Conservation (phyloP, 768 basidiomycete genomes). For the Suillus alpinus region DNA sequence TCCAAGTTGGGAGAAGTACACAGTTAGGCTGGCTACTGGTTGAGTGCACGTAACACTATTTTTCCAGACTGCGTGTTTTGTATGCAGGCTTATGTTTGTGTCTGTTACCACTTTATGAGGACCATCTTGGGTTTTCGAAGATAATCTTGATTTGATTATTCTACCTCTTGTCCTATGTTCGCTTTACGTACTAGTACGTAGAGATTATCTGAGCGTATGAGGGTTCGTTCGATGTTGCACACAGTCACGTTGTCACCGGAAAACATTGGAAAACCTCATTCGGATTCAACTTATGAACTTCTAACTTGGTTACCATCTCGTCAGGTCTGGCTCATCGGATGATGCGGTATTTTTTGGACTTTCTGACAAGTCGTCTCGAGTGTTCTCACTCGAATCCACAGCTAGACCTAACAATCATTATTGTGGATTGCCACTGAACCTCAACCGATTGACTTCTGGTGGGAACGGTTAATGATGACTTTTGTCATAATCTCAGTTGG, state of each 20-base stretch:
- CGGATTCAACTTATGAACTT: too few species aligned
- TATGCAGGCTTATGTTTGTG: neutral
- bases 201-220: neutral
- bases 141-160: neutral
- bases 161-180: neutral
- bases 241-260: neutral
- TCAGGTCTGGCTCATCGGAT: too few species aligned
- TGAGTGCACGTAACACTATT: slow-evolving; percentile 5
- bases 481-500: too few species aligned
- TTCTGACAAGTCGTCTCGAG: too few species aligned
- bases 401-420: too few species aligned
- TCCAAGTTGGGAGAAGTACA: slow-evolving; percentile 68
- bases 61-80: neutral
- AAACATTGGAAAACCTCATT: too few species aligned
- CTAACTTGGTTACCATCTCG: too few species aligned
- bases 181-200: neutral
- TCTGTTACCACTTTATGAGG: neutral
- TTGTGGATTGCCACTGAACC: too few species aligned
- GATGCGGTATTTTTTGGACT: too few species aligned
- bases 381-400: too few species aligned
- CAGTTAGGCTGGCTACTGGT: slow-evolving; percentile 40
- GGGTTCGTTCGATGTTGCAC: neutral
- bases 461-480: too few species aligned
- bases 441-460: too few species aligned
- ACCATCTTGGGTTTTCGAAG: neutral